A percentile compares a stretch with the other conserved stretches of the same genome.
Evolutionary conservation across 345 rosid genomes (phyloP).

Genomic region (Kernera saxatilis): DNA sequence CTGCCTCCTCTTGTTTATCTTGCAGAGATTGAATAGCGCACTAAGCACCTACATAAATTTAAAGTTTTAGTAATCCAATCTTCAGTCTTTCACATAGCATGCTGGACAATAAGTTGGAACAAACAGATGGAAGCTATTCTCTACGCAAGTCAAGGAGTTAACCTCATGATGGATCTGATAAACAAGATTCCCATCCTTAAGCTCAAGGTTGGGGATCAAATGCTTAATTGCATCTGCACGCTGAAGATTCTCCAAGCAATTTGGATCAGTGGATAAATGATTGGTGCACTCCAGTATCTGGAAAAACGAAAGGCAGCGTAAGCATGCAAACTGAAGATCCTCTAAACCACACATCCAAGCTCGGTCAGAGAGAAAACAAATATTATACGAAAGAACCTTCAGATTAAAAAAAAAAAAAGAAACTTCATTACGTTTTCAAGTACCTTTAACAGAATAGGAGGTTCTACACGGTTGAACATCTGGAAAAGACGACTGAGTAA

Average conservation of each 20-base stretch:
- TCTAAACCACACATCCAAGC: neutral
- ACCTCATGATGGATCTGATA: slow-evolving; percentile 87
- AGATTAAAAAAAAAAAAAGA: neutral
- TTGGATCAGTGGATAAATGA: slow-evolving; percentile 86
- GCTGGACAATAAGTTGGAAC: neutral
- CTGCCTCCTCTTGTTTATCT: slow-evolving; percentile 98
- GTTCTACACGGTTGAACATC: slow-evolving; percentile 86
- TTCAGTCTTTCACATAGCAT: neutral
- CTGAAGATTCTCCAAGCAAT: slow-evolving; percentile 95
- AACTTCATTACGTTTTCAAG: neutral
- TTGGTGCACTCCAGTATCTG: slow-evolving; percentile 86
- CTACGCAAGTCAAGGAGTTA: slow-evolving; percentile 21
- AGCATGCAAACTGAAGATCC: neutral
- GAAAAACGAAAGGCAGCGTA: slow-evolving; percentile 14
- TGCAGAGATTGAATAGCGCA: slow-evolving; percentile 95
- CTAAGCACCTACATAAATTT: slow-evolving; percentile 68
- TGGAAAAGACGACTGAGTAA: slow-evolving; percentile 86
- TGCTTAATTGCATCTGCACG: slow-evolving; percentile 93
- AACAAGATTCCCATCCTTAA: slow-evolving; percentile 81
- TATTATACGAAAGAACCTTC: neutral
- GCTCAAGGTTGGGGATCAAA: slow-evolving; percentile 92
- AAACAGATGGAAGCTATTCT: neutral
- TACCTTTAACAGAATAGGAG: slow-evolving; percentile 87
- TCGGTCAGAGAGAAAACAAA: neutral
- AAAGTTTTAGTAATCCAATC: neutral